Conservation (phyloP, 495 filamentous ascomycete species). For the Parmelia sp. region DNA sequence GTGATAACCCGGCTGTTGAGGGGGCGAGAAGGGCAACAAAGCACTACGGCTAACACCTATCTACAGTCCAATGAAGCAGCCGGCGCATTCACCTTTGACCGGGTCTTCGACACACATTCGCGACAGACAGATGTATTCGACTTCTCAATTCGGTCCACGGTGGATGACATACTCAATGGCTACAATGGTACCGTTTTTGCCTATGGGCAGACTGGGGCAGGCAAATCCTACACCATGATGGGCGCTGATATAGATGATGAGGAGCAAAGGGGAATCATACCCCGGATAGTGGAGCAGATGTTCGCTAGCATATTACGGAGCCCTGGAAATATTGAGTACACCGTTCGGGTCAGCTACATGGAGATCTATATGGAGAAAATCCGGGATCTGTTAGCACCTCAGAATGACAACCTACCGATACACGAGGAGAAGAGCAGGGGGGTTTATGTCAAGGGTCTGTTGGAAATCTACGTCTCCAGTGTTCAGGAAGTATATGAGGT, state of each 20-base stretch:
- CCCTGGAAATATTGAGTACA: constrained; percentile 93
- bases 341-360: constrained; percentile 97
- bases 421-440: constrained; percentile 96
- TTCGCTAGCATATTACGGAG: constrained; percentile 89
- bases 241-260: constrained; percentile 92
- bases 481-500: constrained; percentile 96
- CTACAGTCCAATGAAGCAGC: constrained; percentile 71
- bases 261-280: constrained; percentile 83
- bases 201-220: constrained; percentile 96
- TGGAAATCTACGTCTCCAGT: constrained; percentile 93
- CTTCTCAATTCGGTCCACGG: constrained; percentile 90
- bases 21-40: background rate
- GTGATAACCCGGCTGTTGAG: background rate
- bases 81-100: constrained; percentile 92
- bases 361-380: constrained; percentile 99
- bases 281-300: constrained; percentile 95
- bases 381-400: constrained; percentile 81
- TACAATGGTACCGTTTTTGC: constrained; percentile 99
- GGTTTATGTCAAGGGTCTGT: constrained; percentile 92
- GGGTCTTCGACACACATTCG: constrained; percentile 89
- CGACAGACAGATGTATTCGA: constrained; percentile 89
- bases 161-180: constrained; percentile 96
- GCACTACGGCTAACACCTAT: background rate
- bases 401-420: constrained; percentile 92
- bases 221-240: constrained; percentile 99